Conservation (phyloP, 2,329 filamentous ascomycete species). For the Cryphonectria japonica region DNA sequence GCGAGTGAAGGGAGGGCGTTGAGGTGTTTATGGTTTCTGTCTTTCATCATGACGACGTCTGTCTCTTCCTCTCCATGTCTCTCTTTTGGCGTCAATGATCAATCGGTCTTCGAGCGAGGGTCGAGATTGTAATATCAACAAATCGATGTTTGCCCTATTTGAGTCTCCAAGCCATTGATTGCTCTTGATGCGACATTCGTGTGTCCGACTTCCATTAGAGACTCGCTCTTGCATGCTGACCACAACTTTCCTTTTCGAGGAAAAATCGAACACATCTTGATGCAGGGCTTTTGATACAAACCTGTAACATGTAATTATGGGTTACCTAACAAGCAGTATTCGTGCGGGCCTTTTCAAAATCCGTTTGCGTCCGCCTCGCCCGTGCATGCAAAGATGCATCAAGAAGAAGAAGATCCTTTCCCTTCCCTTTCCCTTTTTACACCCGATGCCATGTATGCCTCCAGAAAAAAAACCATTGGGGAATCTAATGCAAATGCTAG, state of each 20-base stretch:
- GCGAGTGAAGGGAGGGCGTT: not conserved
- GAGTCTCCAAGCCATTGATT: not conserved
- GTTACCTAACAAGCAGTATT: not conserved
- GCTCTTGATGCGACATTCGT: not conserved
- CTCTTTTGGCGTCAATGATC: not conserved
- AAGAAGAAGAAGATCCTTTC: not conserved
- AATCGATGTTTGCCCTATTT: not conserved
- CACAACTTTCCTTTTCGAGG: not conserved
- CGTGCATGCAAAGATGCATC: conserved; percentile 3
- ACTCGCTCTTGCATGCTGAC: not conserved
- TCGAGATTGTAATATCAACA: not conserved
- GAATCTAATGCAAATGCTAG: conserved; percentile 15
- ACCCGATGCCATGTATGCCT: not conserved
- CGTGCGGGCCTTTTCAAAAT: not conserved
- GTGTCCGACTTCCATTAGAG: not conserved
- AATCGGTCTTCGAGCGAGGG: not conserved
- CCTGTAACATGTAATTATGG: not conserved
- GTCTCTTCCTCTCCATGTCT: not conserved
- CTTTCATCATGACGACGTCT: not conserved
- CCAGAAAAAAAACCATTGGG: not conserved
- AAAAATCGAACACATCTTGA: not conserved
- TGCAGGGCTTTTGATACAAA: not conserved
- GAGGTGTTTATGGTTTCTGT: not conserved
- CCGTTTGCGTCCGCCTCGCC: not conserved
- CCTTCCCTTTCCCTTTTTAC: not conserved